Base-by-base conservation (phyloP, 2,329 filamentous ascomycete species). In the Blumeria graminis region DNA sequence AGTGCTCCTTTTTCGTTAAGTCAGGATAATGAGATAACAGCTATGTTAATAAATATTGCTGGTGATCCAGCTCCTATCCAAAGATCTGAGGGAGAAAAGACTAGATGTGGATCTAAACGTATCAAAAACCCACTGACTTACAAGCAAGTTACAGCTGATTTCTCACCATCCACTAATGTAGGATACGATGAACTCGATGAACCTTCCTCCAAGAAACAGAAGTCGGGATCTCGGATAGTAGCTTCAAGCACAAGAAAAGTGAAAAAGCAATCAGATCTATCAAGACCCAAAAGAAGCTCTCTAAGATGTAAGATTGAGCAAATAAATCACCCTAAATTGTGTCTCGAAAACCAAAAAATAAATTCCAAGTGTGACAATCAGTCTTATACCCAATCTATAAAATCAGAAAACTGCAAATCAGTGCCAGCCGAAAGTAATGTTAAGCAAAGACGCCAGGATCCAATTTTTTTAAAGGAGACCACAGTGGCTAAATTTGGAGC, bases 351-450 rank as follows among this genome's bases (percentile, higher is more conserved):
- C 39, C 34, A 18, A 16, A 18, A 36, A 16, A 36, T 11, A 7
- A 35, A 54, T 11, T 18, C 39, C 9, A 18, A 18, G n/a, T 38
- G 8, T 54, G 51, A 33, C 5, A 38, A 6, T 13, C 8, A 8
- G 14, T 35, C n/a, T 1, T 36, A 8, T 4, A 13, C 10, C 28
- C 14, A 38, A 18, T 18, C 33, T 10, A 22, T 22, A 16, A 39
- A 36, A 11, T 16, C 14, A 22, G 22, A 54, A 7, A 54, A 11
- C 39, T 35, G n/a, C 10, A 33, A 18, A 18, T 13, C 48, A 14
- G 48, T 34, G 32, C 48, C 48, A 5, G 28, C 34, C 33, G 51
- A 54, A 18, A 54, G 51, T 54, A 54, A 54, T 22, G 51, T 54
- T 7, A 56, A 56, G 14, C 32, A 48, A 36, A 28, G 38, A 36